phyloP scores from a whole-genome alignment of 2,329 filamentous ascomycete genomes.

The Domatiomyces catenatus region DNA sequence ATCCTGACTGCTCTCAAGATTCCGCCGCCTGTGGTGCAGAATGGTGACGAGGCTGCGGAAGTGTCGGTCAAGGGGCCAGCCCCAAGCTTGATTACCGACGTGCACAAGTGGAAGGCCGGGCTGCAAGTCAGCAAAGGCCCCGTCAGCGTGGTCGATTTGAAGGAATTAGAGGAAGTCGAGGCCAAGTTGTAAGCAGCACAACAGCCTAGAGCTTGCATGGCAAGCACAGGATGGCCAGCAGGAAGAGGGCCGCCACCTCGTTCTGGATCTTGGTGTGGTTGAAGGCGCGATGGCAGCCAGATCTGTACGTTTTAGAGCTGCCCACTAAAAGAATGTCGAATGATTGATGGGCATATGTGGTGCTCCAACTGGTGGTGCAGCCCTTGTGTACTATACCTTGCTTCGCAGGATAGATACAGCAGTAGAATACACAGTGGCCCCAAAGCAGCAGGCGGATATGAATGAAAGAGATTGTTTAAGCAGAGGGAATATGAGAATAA shows the following conservation, averaged over 20 bases:
- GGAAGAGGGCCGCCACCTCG: slow-evolving; percentile 9
- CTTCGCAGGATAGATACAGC: neutral
- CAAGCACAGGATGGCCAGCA: slow-evolving; percentile 5
- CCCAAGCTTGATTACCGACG: slow-evolving; percentile 52
- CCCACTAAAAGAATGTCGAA: neutral
- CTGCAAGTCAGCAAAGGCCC: slow-evolving; percentile 60
- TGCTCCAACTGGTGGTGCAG: neutral
- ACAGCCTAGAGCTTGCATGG: neutral
- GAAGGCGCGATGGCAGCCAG: slow-evolving; percentile 2
- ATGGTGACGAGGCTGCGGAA: slow-evolving; percentile 21
- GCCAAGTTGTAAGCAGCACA: slow-evolving; percentile 50
- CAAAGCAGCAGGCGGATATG: neutral
- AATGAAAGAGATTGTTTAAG: neutral
- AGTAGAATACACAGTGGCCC: neutral
- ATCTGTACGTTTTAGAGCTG: too few species aligned
- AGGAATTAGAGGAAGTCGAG: slow-evolving; percentile 72
- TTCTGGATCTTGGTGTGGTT: slow-evolving; percentile 11
- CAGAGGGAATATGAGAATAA: too few species aligned
- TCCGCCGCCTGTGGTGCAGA: slow-evolving; percentile 20
- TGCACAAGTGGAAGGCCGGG: slow-evolving; percentile 63
- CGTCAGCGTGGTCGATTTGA: slow-evolving; percentile 56
- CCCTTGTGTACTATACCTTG: neutral
- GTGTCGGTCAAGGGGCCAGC: slow-evolving; percentile 32
- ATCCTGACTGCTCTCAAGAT: slow-evolving; percentile 32
- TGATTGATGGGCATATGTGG: neutral